A percentile compares a stretch with the other conserved stretches of the same genome.
Conservation (phyloP, 2,329 filamentous ascomycete species). For the Hypoxylon sp. region DNA sequence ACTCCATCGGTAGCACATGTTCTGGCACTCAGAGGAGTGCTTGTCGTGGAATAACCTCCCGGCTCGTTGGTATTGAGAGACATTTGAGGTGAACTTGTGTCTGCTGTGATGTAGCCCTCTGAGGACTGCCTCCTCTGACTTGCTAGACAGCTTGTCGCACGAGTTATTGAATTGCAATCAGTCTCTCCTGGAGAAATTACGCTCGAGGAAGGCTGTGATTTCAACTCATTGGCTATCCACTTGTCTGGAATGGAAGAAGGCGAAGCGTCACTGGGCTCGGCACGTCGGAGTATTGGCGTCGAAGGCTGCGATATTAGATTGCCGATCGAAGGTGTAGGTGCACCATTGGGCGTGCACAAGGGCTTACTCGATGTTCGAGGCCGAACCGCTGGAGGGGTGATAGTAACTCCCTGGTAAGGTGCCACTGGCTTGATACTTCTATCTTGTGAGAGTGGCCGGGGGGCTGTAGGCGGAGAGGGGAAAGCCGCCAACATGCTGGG, state of each 20-base stretch:
- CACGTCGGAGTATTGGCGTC: neutral
- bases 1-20: neutral
- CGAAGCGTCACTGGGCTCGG: neutral
- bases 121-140: slow-evolving; percentile 35
- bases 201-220: slow-evolving; percentile 1
- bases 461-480: slow-evolving; percentile 48
- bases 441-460: slow-evolving; percentile 45
- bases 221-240: neutral
- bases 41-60: neutral
- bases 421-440: slow-evolving; percentile 32
- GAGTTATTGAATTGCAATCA: slow-evolving; percentile 20
- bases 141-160: slow-evolving; percentile 16
- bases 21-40: slow-evolving; percentile 24
- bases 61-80: slow-evolving; percentile 4
- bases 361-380: slow-evolving; percentile 48
- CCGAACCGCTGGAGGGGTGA: slow-evolving; percentile 25
- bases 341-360: slow-evolving; percentile 33
- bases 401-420: slow-evolving; percentile 16
- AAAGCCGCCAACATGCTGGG: slow-evolving; percentile 52
- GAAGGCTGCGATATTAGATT: slow-evolving; percentile 46
- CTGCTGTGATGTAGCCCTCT: slow-evolving; percentile 24
- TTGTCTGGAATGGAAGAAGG: neutral
- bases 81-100: slow-evolving; percentile 1
- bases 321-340: slow-evolving; percentile 44
- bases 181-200: slow-evolving; percentile 7